A percentile compares a stretch with the other conserved stretches of the same genome.
Evolutionary conservation across 2,329 filamentous ascomycete genomes (phyloP).

Genomic region (Venturiaceae sp.): DNA sequence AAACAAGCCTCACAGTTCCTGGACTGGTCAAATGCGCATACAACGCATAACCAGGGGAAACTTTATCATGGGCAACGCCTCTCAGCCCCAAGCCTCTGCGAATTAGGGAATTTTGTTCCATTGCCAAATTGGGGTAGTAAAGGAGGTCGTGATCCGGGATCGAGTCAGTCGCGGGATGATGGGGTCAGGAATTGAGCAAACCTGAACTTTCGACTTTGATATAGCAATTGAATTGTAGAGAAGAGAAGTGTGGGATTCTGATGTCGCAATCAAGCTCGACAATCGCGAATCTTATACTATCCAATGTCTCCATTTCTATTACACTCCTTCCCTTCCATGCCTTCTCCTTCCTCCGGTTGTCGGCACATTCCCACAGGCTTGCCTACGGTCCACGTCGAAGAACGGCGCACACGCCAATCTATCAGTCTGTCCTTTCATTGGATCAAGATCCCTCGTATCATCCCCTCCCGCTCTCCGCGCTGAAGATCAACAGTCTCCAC

Average conservation of each 20-base stretch:
- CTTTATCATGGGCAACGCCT: slow-evolving; percentile 26
- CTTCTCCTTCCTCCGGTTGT: too few relatives aligned
- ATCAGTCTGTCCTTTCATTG: too few relatives aligned
- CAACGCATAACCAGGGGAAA: slow-evolving; percentile 32
- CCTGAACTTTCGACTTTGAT: neutral
- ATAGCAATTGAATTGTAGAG: neutral
- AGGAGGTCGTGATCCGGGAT: neutral
- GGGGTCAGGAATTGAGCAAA: too few relatives aligned
- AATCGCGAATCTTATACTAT: neutral
- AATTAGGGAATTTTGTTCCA: slow-evolving; percentile 35
- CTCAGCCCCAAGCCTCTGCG: slow-evolving; percentile 31
- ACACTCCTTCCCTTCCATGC: too few relatives aligned
- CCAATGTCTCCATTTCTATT: neutral
- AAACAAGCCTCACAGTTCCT: slow-evolving; percentile 28
- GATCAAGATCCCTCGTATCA: too few relatives aligned
- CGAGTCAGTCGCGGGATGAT: too few relatives aligned
- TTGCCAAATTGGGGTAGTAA: slow-evolving; percentile 12
- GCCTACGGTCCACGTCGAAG: too few relatives aligned
- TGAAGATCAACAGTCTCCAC: neutral
- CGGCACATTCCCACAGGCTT: too few relatives aligned
- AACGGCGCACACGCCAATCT: too few relatives aligned
- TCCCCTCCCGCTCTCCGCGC: too few relatives aligned
- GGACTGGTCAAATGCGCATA: slow-evolving; percentile 31
- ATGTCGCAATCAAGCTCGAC: neutral
- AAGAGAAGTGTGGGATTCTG: neutral